phyloP scores from a whole-genome alignment of 2,329 filamentous ascomycete species.

The Monosporascus ibericus region DNA sequence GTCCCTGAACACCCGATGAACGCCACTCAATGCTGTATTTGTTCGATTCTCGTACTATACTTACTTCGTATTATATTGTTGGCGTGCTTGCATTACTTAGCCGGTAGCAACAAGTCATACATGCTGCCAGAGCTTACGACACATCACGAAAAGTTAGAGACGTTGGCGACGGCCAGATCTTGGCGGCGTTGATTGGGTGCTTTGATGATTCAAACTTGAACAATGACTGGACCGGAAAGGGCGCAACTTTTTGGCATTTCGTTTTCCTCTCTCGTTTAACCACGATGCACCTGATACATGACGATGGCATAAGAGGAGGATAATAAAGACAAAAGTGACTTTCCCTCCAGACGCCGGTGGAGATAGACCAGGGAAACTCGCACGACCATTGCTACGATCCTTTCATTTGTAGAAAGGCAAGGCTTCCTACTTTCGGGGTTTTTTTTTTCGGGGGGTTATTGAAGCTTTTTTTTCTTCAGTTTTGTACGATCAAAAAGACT shows the following conservation, averaged over 20 bases:
- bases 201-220: constrained; percentile 17
- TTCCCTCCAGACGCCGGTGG: constrained; percentile 18
- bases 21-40: constrained; percentile 3
- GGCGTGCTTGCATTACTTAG: constrained; percentile 10
- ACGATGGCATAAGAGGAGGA: constrained; percentile 25
- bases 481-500: constrained; percentile 17
- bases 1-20: constrained; percentile 59
- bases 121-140: constrained; percentile 6
- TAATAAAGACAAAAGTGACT: constrained; percentile 25
- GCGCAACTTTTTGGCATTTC: constrained; percentile 6
- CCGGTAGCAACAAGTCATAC: not conserved
- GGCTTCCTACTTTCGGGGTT: constrained; percentile 6
- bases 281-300: constrained; percentile 25
- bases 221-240: constrained; percentile 16
- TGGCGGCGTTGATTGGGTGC: constrained; percentile 18
- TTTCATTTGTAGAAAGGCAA: constrained; percentile 18
- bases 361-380: constrained; percentile 24
- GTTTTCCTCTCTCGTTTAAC: constrained; percentile 5
- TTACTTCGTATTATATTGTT: constrained; percentile 14
- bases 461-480: not conserved
- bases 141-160: constrained; percentile 18
- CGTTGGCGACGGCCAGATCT: constrained; percentile 15
- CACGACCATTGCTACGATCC: constrained; percentile 25
- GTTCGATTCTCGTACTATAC: constrained; percentile 26
- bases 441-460: constrained; percentile 10